A percentile compares a stretch with the other conserved stretches of the same genome.
These are phyloP conservation scores for Trametes cinnabarina DNA, from an alignment of 768 basidiomycete species.

Conservation along the genomic window DNA sequence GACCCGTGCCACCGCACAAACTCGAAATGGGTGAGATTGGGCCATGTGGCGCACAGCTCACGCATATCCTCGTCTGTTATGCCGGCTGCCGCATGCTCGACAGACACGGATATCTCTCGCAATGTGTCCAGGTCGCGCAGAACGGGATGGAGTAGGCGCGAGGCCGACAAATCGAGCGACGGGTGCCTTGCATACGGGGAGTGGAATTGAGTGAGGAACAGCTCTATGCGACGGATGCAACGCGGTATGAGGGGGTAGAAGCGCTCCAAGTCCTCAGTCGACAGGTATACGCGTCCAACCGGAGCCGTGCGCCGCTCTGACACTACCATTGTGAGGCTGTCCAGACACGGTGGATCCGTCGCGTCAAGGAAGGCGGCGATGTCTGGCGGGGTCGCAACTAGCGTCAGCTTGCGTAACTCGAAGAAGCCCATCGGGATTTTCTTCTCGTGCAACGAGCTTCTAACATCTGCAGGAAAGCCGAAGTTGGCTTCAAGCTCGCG, in stretches of 20 bases:
- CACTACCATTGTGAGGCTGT: neutral
- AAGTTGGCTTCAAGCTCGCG: neutral
- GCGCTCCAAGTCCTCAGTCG: neutral
- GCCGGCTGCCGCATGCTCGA: too few species aligned
- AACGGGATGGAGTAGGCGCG: neutral
- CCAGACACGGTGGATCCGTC: neutral
- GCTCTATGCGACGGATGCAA: neutral
- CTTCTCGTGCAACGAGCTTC: neutral
- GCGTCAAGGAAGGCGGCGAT: neutral
- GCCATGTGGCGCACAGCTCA: neutral
- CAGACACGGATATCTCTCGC: neutral
- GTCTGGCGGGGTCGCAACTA: neutral
- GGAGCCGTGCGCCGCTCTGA: neutral
- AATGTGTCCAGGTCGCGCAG: neutral
- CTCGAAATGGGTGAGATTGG: neutral
- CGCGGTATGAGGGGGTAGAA: neutral
- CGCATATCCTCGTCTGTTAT: neutral
- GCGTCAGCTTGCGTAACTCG: neutral
- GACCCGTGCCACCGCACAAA: neutral
- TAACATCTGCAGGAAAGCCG: neutral
- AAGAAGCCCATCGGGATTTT: neutral
- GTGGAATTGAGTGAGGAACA: neutral
- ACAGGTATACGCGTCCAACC: neutral
- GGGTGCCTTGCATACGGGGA: neutral
- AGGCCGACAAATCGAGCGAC: neutral